Percentiles rank a stretch among this genome's conserved stretches.
Conservation (phyloP, 495 filamentous ascomycete genomes). For the Pyrenopolyporus hunteri region DNA sequence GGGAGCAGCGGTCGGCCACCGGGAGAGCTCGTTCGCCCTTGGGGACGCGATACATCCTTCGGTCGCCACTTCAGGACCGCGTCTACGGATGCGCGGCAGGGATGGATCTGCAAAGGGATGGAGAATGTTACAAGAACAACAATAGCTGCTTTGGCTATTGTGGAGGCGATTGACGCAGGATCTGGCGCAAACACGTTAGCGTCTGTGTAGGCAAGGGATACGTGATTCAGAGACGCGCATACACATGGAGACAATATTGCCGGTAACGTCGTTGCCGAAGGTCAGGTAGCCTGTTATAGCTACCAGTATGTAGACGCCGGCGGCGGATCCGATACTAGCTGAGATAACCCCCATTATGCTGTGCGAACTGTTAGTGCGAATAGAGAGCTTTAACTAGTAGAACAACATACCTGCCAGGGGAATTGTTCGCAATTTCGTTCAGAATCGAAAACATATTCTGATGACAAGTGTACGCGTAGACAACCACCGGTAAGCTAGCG, state of each 20-base stretch:
- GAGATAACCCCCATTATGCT: slow-evolving; percentile 81
- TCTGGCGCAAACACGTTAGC: slow-evolving; percentile 51
- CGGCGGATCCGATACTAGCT: slow-evolving; percentile 81
- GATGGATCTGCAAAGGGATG: slow-evolving; percentile 93
- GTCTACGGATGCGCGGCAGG: slow-evolving; percentile 90
- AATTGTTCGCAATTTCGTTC: slow-evolving; percentile 90
- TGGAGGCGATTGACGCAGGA: slow-evolving; percentile 77
- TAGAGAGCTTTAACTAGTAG: background rate
- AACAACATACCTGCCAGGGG: slow-evolving; percentile 54
- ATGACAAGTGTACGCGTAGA: slow-evolving; percentile 98
- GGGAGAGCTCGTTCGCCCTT: slow-evolving; percentile 43
- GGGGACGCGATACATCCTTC: slow-evolving; percentile 37
- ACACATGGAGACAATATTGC: slow-evolving; percentile 95
- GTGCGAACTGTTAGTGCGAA: slow-evolving; percentile 39
- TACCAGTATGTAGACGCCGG: slow-evolving; percentile 83
- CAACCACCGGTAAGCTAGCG: slow-evolving; percentile 88
- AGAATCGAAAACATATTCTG: slow-evolving; percentile 99
- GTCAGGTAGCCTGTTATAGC: slow-evolving; percentile 95
- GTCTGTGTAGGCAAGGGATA: background rate
- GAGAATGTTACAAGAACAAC: slow-evolving; percentile 97
- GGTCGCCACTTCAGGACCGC: slow-evolving; percentile 93
- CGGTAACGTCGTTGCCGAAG: slow-evolving; percentile 83
- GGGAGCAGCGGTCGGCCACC: slow-evolving; percentile 52
- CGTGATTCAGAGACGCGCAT: slow-evolving; percentile 16
- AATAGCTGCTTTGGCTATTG: slow-evolving; percentile 92